Evolutionary conservation across 1,139 yeast genomes (phyloP).

Genomic region (Saccharomyces hybrid): DNA sequence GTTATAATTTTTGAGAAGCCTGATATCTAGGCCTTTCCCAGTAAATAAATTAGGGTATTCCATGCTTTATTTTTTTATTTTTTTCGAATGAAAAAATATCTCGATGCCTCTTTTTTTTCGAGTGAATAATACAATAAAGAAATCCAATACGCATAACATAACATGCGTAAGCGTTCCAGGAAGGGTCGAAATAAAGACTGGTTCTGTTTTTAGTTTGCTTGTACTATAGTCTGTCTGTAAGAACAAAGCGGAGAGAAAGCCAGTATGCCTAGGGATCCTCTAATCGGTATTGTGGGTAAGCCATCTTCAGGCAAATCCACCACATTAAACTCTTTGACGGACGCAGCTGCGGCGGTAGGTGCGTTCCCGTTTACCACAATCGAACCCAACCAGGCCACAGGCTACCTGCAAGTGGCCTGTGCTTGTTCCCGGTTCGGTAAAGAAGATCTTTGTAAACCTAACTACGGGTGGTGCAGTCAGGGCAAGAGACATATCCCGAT

Average conservation of each 20-base stretch:
- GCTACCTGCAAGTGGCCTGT: constrained; percentile 84
- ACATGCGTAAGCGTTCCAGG: not conserved
- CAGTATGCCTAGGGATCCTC: constrained; percentile 68
- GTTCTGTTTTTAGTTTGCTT: not conserved
- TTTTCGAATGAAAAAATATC: not conserved
- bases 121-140: not conserved
- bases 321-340: constrained; percentile 59
- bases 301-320: constrained; percentile 96
- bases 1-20: too few species aligned
- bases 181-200: not conserved
- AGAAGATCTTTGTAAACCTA: constrained; percentile 71
- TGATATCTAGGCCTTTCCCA: too few species aligned
- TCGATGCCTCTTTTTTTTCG: not conserved
- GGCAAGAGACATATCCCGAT: constrained; percentile 89
- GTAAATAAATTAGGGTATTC: too few species aligned
- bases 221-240: not conserved
- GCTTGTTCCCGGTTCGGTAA: constrained; percentile 71
- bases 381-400: constrained; percentile 92
- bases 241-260: not conserved
- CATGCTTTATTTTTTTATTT: too few species aligned
- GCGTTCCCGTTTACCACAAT: constrained; percentile 96
- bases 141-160: not conserved
- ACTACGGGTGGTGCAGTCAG: constrained; percentile 83
- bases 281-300: constrained; percentile 93
- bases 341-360: constrained; percentile 87